Evolutionary conservation across 805 yeast genomes (phyloP), one percentile per base, ranked within the genome.

Genomic region (Kazachstania martiniae): DNA sequence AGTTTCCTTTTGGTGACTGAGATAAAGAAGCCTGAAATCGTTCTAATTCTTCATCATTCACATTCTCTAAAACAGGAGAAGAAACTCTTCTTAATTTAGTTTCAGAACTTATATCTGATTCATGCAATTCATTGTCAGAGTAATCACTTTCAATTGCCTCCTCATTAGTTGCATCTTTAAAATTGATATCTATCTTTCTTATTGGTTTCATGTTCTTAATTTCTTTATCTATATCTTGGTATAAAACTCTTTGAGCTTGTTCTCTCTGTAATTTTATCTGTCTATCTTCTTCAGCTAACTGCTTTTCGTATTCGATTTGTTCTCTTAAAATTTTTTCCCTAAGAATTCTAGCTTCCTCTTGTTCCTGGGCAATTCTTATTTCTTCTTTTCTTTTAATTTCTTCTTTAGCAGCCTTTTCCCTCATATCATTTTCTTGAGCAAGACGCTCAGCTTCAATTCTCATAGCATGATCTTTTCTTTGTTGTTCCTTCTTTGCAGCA

Each of bases 31-130:
- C 36, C 19, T 42, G 42, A 38, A 47, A 57, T 23, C 60, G 44
- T 15, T 37, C 35, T 5, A 42, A 30, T 23, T 56, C 59, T 32
- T 44, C 61, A 34, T 57, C 62, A 24, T 53, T 58, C 4, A 57
- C 50, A 12, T 56, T 59, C 33, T 54, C 61, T 10, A 57, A 36
- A 2, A 45, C 35, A 8, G 49, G 47, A 6, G 54, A 47, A 8
- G 41, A 37, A 13, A 21, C 12, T 14, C 32, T 25, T 17, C 31
- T 32, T 32, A 27, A 8, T 9, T 17, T 27, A 19, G 26, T 16
- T 4, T 29, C 31, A 8, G 8, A 12, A n/a, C n/a, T n/a, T n/a
- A n/a, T n/a, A n/a, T n/a, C n/a, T n/a, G n/a, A n/a, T n/a, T n/a
- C n/a, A n/a, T n/a, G n/a, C n/a, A n/a, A n/a, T 7, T 23, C 27